Base-by-base conservation (phyloP, 2,329 filamentous ascomycete genomes). In the Aspergillus costaricaensis region DNA sequence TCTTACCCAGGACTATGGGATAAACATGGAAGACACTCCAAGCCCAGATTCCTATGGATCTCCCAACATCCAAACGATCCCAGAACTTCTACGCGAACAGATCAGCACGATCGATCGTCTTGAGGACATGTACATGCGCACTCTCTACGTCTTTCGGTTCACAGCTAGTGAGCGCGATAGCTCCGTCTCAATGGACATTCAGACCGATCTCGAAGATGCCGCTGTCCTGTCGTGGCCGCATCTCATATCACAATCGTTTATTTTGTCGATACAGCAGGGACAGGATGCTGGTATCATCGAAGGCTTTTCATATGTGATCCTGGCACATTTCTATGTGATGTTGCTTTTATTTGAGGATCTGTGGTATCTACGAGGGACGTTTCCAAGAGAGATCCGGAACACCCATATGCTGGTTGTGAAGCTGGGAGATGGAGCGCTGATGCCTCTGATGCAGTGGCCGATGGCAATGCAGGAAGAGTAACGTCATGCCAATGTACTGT, bases 301-400 rank as follows among this genome's bases (percentile, higher is more conserved):
- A 4, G 64, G 56, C 1, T 19, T 63, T 0, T 65, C 62, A 1
- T 67, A 60, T 17, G 38, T 52, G 1, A 67, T 68, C 9, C 44
- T 69, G 4, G 66, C 62, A 6, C 62, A 69, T 39, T 57, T 69
- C 5, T 66, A 68, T 39, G 19, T 68, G 7, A 39, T 57, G 0
- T 48, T 50, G n/a, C 6, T 32, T 4, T 32, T 64, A 1, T 54
- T 62, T 17, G 55, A 54, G 10, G 25, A 60, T 14, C 1, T 47
- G 1, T 64, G 62, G 62, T 64, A 57, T 23, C 15, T 64, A 41
- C 3, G 15, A 21, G 10, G 44, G 27, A 0, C 58, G 51, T 54
- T 38, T 49, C 10, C 12, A 21, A 36, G 12, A 12, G 62, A 64
- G 27, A 62, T 64, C 7, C 4, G 14, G n/a, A 62, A 56, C 44